Conservation (phyloP, 805 yeast species). For the Myxozyma sirexii region DNA sequence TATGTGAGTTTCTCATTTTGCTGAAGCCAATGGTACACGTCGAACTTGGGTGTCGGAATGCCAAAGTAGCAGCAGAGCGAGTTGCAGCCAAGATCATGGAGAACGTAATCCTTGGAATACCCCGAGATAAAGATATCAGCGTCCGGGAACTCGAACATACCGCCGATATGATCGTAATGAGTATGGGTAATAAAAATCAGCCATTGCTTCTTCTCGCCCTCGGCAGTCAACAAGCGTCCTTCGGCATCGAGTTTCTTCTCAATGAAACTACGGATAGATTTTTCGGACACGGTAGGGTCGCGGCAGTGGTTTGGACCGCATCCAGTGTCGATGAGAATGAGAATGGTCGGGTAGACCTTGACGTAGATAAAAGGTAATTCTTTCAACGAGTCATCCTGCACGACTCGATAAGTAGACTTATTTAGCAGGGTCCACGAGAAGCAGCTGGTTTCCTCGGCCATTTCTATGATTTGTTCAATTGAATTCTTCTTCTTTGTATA, state of each 20-base stretch:
- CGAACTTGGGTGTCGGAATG: slow-evolving; percentile 32
- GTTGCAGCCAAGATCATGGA: slow-evolving; percentile 33
- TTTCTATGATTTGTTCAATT: not conserved
- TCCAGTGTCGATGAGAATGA: slow-evolving; percentile 32
- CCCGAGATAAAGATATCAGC: slow-evolving; percentile 33
- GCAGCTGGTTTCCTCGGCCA: slow-evolving; percentile 20
- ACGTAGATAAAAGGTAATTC: slow-evolving; percentile 34
- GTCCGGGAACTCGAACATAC: slow-evolving; percentile 30
- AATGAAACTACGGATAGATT: slow-evolving; percentile 27
- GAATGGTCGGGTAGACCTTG: slow-evolving; percentile 32
- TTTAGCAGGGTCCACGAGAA: slow-evolving; percentile 26
- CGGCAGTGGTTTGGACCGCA: slow-evolving; percentile 32
- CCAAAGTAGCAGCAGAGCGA: slow-evolving; percentile 35
- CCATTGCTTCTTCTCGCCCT: slow-evolving; percentile 31
- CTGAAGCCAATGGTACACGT: slow-evolving; percentile 32
- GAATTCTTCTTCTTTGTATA: no score
- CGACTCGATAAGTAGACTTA: slow-evolving; percentile 30
- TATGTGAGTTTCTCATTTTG: slow-evolving; percentile 29
- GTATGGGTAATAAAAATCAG: slow-evolving; percentile 34
- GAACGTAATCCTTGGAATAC: slow-evolving; percentile 27
- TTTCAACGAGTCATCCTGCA: slow-evolving; percentile 31
- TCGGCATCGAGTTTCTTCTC: slow-evolving; percentile 25
- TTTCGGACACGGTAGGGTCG: slow-evolving; percentile 30
- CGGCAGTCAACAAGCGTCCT: slow-evolving; percentile 18
- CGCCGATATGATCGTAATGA: slow-evolving; percentile 35